phyloP scores from a whole-genome alignment of 176 grass and related monocot genomes.

The Stipa capillata region DNA sequence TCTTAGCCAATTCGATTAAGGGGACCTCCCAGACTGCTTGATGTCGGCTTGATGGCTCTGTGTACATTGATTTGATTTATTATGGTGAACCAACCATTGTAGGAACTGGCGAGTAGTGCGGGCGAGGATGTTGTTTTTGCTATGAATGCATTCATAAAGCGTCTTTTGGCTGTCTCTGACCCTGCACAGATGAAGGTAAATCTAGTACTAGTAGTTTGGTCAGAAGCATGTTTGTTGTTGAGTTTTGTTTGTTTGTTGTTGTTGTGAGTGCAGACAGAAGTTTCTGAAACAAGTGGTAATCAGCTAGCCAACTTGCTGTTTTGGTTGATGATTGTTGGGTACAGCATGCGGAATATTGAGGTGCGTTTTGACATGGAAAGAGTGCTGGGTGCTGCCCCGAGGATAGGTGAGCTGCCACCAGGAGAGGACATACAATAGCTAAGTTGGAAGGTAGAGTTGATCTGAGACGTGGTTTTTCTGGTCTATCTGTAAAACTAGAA shows the following conservation, averaged over 20 bases:
- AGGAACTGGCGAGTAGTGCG: slow-evolving; percentile 81
- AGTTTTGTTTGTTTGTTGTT: not conserved
- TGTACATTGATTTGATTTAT: not conserved
- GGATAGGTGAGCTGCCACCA: slow-evolving; percentile 60
- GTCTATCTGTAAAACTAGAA: too few relatives aligned
- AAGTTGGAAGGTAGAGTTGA: not conserved
- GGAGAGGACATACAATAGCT: slow-evolving; percentile 32
- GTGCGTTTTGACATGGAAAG: slow-evolving; percentile 94
- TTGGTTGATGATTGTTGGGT: slow-evolving; percentile 93
- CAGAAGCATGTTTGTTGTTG: not conserved
- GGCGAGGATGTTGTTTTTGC: slow-evolving; percentile 91
- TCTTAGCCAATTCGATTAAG: not conserved
- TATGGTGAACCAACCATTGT: slow-evolving; percentile 12
- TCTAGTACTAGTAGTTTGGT: not conserved
- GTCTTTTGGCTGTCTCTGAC: slow-evolving; percentile 81
- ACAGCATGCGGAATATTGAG: slow-evolving; percentile 90
- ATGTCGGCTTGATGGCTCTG: not conserved
- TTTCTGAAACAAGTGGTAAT: slow-evolving; percentile 60
- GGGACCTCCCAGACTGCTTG: not conserved
- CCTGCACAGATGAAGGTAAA: slow-evolving; percentile 83
- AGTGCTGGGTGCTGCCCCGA: slow-evolving; percentile 61
- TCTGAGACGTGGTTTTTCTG: not conserved
- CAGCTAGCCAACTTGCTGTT: slow-evolving; percentile 79
- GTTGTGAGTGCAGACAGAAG: slow-evolving; percentile 38
- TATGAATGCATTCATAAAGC: slow-evolving; percentile 93